Evolutionary conservation across 345 rosid genomes (phyloP), one percentile per base, ranked within the genome.

Genomic region (Moricandia arvensis): DNA sequence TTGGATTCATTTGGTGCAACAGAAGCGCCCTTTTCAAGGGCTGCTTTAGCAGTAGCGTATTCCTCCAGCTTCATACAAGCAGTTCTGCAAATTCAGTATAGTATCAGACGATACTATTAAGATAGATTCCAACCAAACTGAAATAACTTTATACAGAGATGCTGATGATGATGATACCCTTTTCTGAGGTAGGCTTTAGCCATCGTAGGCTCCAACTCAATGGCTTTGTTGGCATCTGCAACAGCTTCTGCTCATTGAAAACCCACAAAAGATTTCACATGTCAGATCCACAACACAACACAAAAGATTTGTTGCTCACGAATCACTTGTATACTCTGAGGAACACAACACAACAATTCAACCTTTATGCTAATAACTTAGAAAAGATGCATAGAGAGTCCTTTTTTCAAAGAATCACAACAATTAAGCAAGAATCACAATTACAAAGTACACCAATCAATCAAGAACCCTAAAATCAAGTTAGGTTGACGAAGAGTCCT

Each of bases 1-100:
- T 87, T 86, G 0, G 79, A 11, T 2, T 83, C 84, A 62, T 70
- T 69, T 3, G 85, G 86, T 7, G 83, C 85, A 55, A 86, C 59
- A 11, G 88, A 59, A 31, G 82, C 83, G 0, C 93, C 96, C 38
- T 34, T 79, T 78, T 86, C 95, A 26, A 91, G 80, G 3, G 90
- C 86, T 62, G 81, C 82, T 82, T 89, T 91, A 21, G 97, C 96
- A 49, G 87, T 84, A 37, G 75, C 61, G 79, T 82, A 89, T 41
- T 91, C 91, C 69, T 85, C 87, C 34, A 89, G 88, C 85, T 87
- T 88, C 75, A 89, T 77, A 66, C 88, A 87, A 37, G 97, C 93
- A 85, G 79, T 80, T 26, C 97, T 91, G 82, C 53, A 45, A 69
- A 63, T 38, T n/a, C n/a, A 63, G 43, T 10, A 68, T 11, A 54